Evolutionary conservation across 441 rosid species (phyloP).

Genomic region (Erodium texanum): DNA sequence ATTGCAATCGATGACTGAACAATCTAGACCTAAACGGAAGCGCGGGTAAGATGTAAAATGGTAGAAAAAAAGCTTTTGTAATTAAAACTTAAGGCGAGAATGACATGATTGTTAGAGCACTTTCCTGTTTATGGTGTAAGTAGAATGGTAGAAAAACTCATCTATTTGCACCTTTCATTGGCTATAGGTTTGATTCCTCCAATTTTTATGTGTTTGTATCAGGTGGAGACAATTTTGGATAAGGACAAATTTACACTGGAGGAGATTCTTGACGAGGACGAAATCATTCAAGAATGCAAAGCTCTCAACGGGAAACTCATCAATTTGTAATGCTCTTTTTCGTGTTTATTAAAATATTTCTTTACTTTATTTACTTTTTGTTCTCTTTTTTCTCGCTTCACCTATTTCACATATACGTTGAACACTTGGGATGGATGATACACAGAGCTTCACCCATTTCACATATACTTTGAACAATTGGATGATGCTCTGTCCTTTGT

Average conservation of each 20-base stretch:
- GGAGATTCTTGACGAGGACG: slow-evolving; percentile 96
- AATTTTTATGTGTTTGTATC: slow-evolving; percentile 6
- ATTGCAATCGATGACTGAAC: not conserved
- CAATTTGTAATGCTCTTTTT: slow-evolving; percentile 52
- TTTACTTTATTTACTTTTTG: not conserved
- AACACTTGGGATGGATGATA: not conserved
- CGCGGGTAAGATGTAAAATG: not conserved
- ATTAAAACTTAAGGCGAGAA: not conserved
- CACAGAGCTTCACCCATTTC: not conserved
- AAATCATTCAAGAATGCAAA: slow-evolving; percentile 97
- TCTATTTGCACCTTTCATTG: not conserved
- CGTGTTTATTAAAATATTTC: not conserved
- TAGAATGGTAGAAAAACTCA: not conserved
- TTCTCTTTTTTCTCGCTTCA: not conserved
- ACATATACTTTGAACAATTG: not conserved
- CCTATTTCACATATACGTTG: not conserved
- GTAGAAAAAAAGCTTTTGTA: not conserved
- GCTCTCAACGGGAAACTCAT: slow-evolving; percentile 78
- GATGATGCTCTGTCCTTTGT: not conserved
- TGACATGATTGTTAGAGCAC: not conserved
- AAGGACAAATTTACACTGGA: slow-evolving; percentile 74
- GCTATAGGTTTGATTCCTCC: not conserved
- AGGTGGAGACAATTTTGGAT: slow-evolving; percentile 93
- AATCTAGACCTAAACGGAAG: not conserved
- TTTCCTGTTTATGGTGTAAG: not conserved